These are phyloP conservation scores for Schoenoplectus tabernaemontani DNA, from an alignment of 202 grass and related monocot species.

Conservation along the genomic window DNA sequence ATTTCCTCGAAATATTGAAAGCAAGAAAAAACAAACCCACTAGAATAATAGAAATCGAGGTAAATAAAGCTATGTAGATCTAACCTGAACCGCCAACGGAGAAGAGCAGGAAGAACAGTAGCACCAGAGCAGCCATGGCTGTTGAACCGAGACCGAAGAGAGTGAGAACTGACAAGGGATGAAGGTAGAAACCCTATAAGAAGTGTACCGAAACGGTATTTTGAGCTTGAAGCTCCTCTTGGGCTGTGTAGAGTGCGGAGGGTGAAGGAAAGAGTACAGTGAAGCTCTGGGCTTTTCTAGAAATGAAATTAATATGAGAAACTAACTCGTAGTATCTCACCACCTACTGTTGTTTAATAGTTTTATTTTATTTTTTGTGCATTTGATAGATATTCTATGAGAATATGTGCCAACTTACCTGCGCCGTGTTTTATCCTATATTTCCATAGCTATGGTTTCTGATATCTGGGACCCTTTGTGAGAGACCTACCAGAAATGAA, in stretches of 20 bases:
- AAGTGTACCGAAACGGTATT: background rate
- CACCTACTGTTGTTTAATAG: conserved; percentile 13
- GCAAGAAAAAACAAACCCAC: background rate
- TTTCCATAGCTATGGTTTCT: too few relatives aligned
- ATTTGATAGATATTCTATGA: background rate
- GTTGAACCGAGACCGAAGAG: background rate
- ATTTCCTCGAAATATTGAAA: background rate
- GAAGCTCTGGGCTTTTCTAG: too few relatives aligned
- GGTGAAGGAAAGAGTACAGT: too few relatives aligned
- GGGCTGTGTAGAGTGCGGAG: background rate
- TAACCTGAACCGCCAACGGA: conserved; percentile 44
- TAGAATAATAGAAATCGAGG: background rate
- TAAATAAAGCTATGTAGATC: conserved; percentile 21
- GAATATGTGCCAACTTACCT: background rate
- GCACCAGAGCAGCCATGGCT: conserved; percentile 31
- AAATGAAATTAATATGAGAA: conserved; percentile 5
- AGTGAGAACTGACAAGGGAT: background rate
- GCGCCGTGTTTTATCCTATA: background rate
- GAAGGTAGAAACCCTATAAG: background rate
- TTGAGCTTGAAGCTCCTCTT: background rate
- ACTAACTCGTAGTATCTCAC: background rate
- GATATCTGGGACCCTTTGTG: background rate
- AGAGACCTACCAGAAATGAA: background rate
- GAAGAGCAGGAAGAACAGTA: conserved; percentile 39
- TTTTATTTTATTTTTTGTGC: background rate